These are phyloP conservation scores for Pleurotus salmoneostramineus DNA, from an alignment of 768 basidiomycete species.

Conservation along the genomic window DNA sequence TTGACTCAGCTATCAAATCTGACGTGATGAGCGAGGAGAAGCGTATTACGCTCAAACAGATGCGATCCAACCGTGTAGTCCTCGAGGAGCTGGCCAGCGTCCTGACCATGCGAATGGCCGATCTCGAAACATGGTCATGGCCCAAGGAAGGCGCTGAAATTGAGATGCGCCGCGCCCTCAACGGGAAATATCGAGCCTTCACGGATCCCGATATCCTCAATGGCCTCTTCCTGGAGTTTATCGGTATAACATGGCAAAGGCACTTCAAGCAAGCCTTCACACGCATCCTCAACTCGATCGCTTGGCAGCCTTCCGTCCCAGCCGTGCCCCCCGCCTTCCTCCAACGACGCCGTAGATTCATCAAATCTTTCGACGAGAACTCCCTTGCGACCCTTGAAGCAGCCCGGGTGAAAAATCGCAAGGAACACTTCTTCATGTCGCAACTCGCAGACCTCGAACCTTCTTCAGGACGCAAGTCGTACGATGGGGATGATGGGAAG, in stretches of 20 bases:
- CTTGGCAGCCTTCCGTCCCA: constrained; percentile 26
- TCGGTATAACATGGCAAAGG: constrained; percentile 39
- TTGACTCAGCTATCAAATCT: constrained; percentile 28
- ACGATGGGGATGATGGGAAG: constrained; percentile 21
- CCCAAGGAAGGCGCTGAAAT: constrained; percentile 34
- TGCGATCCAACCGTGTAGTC: constrained; percentile 32
- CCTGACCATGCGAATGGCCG: constrained; percentile 40
- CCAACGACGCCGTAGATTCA: constrained; percentile 19
- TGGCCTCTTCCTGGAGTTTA: constrained; percentile 38
- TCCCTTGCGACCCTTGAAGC: neutral
- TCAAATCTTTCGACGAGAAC: constrained; percentile 1
- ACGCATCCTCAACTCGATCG: constrained; percentile 25
- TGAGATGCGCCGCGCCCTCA: constrained; percentile 43
- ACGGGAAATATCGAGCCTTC: constrained; percentile 46
- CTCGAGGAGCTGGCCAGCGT: constrained; percentile 39
- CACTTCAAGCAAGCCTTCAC: constrained; percentile 27
- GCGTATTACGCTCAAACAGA: constrained; percentile 35
- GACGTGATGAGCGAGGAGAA: constrained; percentile 38
- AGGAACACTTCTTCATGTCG: constrained; percentile 1
- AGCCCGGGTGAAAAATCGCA: neutral
- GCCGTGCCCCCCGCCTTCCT: constrained; percentile 12
- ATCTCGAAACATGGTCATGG: constrained; percentile 40
- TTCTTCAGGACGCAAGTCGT: neutral
- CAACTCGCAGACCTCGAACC: constrained; percentile 9
- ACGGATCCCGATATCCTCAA: constrained; percentile 45